phyloP scores from a whole-genome alignment of 1,139 yeast genomes.

The Diutina pseudorugosa region DNA sequence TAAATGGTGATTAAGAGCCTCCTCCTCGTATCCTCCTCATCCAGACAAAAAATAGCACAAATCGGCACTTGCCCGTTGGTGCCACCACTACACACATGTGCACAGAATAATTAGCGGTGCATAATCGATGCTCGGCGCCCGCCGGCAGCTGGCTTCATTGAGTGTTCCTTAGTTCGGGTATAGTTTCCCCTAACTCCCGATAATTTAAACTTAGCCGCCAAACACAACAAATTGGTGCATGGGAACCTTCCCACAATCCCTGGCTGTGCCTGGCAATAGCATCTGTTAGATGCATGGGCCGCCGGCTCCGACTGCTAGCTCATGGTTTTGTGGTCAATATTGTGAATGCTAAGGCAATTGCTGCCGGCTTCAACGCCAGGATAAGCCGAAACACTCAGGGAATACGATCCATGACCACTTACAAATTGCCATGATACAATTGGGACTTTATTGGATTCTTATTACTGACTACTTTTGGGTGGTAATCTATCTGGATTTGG shows the following conservation, averaged over 20 bases:
- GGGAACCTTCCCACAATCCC: neutral
- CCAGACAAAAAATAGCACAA: neutral
- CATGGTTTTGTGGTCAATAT: too few species aligned
- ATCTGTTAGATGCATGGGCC: neutral
- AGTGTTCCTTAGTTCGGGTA: neutral
- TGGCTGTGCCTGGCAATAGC: neutral
- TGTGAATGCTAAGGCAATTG: too few species aligned
- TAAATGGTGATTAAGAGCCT: too few species aligned
- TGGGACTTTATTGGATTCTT: too few species aligned
- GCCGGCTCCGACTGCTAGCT: too few species aligned
- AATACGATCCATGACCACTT: too few species aligned
- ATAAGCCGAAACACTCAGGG: too few species aligned
- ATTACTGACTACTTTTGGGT: too few species aligned
- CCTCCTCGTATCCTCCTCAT: neutral
- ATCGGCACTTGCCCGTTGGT: neutral
- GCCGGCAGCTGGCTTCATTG: too few species aligned
- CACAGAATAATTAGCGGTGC: neutral
- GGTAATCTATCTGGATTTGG: too few species aligned
- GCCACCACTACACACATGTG: neutral
- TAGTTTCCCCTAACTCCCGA: neutral
- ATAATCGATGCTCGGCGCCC: neutral
- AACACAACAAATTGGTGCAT: neutral
- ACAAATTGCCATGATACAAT: too few species aligned
- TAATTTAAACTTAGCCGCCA: neutral
- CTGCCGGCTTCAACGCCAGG: too few species aligned